Conservation (phyloP, 1,284 basidiomycete genomes). For the Pseudozyma pruni region DNA sequence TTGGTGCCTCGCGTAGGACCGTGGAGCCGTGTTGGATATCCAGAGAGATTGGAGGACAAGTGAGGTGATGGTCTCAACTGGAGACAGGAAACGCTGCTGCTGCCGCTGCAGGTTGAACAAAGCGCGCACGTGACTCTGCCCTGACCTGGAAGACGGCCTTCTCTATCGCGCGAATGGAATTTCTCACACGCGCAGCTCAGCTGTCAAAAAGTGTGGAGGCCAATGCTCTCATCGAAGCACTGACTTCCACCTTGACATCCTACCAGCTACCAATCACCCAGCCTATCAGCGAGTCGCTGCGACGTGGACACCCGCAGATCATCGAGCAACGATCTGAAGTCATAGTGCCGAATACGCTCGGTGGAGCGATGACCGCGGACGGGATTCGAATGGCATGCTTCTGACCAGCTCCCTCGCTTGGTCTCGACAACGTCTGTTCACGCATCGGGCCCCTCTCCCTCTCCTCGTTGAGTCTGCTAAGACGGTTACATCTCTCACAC, state of each 20-base stretch:
- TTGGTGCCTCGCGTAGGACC: neutral
- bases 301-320: too few species aligned
- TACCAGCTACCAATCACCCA: neutral
- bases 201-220: slow-evolving; percentile 16
- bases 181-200: slow-evolving; percentile 2
- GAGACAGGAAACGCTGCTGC: too few species aligned
- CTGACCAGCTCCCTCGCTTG: slow-evolving; percentile 25
- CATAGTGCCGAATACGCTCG: too few species aligned
- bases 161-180: slow-evolving; percentile 40
- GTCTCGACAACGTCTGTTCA: slow-evolving; percentile 17
- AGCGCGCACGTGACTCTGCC: slow-evolving; percentile 26
- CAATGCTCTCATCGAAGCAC: slow-evolving; percentile 1
- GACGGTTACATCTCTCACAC: neutral
- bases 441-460: neutral
- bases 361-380: slow-evolving; percentile 13
- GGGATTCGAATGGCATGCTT: slow-evolving; percentile 31
- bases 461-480: neutral
- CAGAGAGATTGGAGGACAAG: neutral
- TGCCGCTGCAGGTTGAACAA: slow-evolving; percentile 19
- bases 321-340: too few species aligned
- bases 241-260: neutral
- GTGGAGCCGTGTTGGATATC: too few species aligned
- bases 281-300: too few species aligned
- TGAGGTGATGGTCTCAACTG: neutral
- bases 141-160: too few species aligned